Evolutionary conservation across 148 eudicot species (phyloP), one percentile per base, ranked within the genome.

Genomic region (Linanthus parryae): DNA sequence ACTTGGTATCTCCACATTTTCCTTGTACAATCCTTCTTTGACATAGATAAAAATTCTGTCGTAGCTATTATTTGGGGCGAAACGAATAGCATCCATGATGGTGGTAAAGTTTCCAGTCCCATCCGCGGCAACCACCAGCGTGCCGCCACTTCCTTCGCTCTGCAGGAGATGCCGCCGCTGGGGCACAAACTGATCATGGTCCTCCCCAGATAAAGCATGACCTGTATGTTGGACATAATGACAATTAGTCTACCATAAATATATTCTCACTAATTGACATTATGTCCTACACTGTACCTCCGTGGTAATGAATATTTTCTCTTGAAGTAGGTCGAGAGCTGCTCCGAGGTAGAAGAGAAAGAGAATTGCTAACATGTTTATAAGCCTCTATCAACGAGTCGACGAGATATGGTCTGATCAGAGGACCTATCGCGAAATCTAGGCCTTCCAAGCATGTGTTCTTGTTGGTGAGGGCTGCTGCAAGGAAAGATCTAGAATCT

Each of bases 401-500:
- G 0, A 84, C 61, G 5, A 94, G 56, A 30, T 45, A 24, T 0
- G 76, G 65, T 66, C 82, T 84, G n/a, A n/a, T n/a, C 20, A 45
- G 45, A 3, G 91, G 70, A 5, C 99, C 96, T 0, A 80, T 55
- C 0, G 88, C 78, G 12, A 75, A 69, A 38, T 61, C 67, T 4
- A 94, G 58, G 17, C 99, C 96, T 52, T 94, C 99, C 37, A 88
- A 70, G 65, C 99, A 94, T 1, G 99, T 94, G 54, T 50, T 68
- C 66, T 69, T 88, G 63, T 88, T 94, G 9, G 96, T 84, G 5
- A 88, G 69, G 27, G 96, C 80, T 31, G 91, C 99, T 38, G 78
- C 78, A 0, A 94, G 76, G 47, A 75, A 70, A 2, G 82, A 59
- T 41, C 69, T 68, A 3, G 85, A 82, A 59, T 80, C 91, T 11